Evolutionary conservation across 768 basidiomycete species (phyloP), one percentile per base, ranked within the genome.

Genomic region (Lactifluus piperatus): DNA sequence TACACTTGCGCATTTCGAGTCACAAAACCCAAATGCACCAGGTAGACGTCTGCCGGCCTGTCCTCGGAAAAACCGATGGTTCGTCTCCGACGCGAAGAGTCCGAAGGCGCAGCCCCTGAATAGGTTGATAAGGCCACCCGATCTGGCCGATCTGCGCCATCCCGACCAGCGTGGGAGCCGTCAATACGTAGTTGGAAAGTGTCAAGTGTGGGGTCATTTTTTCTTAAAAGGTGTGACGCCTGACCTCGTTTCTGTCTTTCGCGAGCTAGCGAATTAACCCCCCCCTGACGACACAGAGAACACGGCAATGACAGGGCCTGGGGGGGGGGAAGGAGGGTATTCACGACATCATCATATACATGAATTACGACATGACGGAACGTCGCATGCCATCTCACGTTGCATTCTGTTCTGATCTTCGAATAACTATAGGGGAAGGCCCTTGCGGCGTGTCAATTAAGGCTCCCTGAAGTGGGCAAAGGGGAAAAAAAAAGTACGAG

Each of bases 71-170:
- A 61, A 51, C 60, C 60, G 54, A 61, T 43, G 50, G 44, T 8
- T 61, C 60, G 60, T 56, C 54, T 61, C 54, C 50, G 55, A 61
- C 39, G 54, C 54, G 50, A 56, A 51, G 58, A 30, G 53, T 41
- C 24, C 60, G 37, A 51, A 51, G 50, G 49, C 50, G 52, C 47
- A 36, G 52, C 53, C 44, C 60, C 60, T 61, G 51, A 37, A 61
- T 56, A 56, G 60, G 54, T 47, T 61, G 60, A 61, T 61, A 61
- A 61, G 54, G 45, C 22, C 37, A 30, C 54, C 55, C 60, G 60
- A 61, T 61, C 60, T 56, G 43, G 54, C 36, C 60, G 60, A 61
- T 61, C 60, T 61, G 49, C 50, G 44, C 29, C 50, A 52, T 45
- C 34, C 44, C 45, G 53, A 51, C 45, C 22, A 27, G 30, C 47